A percentile compares a stretch with the other conserved stretches of the same genome.
These are phyloP conservation scores for Hydrangea macrophylla DNA, from an alignment of 148 eudicot species.

Conservation along the genomic window DNA sequence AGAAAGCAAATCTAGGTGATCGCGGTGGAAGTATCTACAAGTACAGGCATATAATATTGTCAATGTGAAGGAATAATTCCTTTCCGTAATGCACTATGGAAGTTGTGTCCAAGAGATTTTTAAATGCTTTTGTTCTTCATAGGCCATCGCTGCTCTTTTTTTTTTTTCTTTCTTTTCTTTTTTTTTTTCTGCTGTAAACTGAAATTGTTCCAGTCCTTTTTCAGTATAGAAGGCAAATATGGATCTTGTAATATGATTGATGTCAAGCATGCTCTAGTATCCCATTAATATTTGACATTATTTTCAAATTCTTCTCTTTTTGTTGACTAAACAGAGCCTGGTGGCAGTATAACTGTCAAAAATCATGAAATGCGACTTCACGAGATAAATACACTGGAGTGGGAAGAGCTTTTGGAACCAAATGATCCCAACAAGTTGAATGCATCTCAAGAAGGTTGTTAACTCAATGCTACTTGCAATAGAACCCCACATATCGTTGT, in stretches of 20 bases:
- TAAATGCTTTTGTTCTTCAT: not conserved
- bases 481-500: not conserved
- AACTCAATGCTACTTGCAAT: constrained; percentile 4
- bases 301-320: constrained; percentile 11
- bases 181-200: not conserved
- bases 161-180: too few relatives aligned
- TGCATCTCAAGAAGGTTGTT: constrained; percentile 44
- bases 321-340: constrained; percentile 31
- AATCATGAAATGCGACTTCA: constrained; percentile 72
- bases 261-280: not conserved
- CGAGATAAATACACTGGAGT: constrained; percentile 88
- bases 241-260: not conserved
- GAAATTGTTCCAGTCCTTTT: not conserved
- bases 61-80: not conserved
- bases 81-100: not conserved
- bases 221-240: not conserved
- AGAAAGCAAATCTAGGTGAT: constrained; percentile 41
- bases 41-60: not conserved
- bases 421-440: constrained; percentile 49
- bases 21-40: not conserved
- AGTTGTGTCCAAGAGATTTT: not conserved
- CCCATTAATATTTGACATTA: not conserved
- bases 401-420: constrained; percentile 91
- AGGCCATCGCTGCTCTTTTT: too few relatives aligned
- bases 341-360: constrained; percentile 36